Evolutionary conservation across 2,329 filamentous ascomycete species (phyloP), one percentile per base, ranked within the genome.

Genomic region (Paecilomyces sp.): DNA sequence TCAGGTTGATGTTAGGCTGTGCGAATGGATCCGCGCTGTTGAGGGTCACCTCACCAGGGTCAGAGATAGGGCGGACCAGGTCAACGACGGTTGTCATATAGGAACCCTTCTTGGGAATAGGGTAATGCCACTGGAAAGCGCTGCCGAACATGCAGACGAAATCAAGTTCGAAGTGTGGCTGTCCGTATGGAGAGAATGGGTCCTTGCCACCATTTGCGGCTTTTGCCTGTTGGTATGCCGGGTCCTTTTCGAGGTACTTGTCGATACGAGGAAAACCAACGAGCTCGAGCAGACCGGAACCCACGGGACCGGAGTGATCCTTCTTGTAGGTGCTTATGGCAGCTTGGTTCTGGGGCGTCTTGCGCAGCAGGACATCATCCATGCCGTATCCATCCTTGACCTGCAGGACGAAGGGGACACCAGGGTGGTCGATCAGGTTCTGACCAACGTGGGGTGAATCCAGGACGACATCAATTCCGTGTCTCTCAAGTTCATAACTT

Each of bases 121-220:
- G 78, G 55, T 74, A 75, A 60, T 81, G 79, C 77, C 78, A 81
- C 65, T 81, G 79, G 71, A 82, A 82, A 0, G 79, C 79, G 9
- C 72, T 72, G 47, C 78, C 72, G 67, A 87, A 87, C 76, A 87
- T 79, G 57, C 77, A 75, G 11, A 88, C 80, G 65, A 87, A 87
- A 71, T 87, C 84, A 33, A 86, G 77, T 70, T 86, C 83, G 63
- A 86, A 85, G 63, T 86, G 83, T 25, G 84, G 83, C 68, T 86
- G 82, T 7, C 82, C 83, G 3, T 72, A 75, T 0, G 83, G 83
- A 1, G 78, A 78, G 65, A 85, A 85, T 2, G 83, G 83, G 58
- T 86, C 83, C 0, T 70, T 58, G 2, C 70, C 71, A 8, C 69
- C 74, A 57, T 80, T 79, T 3, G 68, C 64, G 9, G 70, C 71